Conservation (phyloP, 306 rosid genomes). For the cucumber (Cucumis sativus) region DNA sequence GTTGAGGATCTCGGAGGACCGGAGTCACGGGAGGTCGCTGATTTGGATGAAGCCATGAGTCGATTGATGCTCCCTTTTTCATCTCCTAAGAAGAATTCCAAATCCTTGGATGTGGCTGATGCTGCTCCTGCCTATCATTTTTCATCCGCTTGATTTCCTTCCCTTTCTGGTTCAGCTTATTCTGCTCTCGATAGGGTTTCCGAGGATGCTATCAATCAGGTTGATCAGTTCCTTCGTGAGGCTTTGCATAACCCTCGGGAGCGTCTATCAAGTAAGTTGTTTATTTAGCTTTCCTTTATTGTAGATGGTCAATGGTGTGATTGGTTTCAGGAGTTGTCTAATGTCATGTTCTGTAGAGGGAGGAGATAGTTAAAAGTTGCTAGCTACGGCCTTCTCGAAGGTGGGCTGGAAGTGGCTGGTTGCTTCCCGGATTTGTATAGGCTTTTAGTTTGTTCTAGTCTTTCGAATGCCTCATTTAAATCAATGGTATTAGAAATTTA, state of each 20-base stretch:
- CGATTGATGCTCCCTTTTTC: conserved; percentile 60
- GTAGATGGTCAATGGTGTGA: neutral
- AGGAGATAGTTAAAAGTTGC: neutral
- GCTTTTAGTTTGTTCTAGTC: too few relatives aligned
- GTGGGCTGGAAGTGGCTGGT: neutral
- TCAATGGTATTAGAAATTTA: neutral
- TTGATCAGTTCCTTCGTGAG: conserved; percentile 87
- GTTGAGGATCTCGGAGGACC: conserved; percentile 89
- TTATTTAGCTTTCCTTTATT: neutral
- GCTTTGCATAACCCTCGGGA: conserved; percentile 97
- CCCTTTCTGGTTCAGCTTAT: conserved; percentile 12
- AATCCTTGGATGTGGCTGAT: conserved; percentile 9
- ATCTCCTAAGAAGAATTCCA: conserved; percentile 30
- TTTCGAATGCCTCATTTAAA: too few relatives aligned
- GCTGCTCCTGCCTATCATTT: neutral
- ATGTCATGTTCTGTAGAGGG: neutral
- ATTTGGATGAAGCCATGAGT: conserved; percentile 69
- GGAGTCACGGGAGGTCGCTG: conserved; percentile 90
- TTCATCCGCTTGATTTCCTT: conserved; percentile 11
- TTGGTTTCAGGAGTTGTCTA: neutral
- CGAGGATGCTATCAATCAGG: conserved; percentile 55
- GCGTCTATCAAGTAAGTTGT: conserved; percentile 64
- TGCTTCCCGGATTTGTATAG: neutral
- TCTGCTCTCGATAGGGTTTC: conserved; percentile 18
- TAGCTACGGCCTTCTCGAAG: neutral